Evolutionary conservation across 2,329 filamentous ascomycete species (phyloP).

Genomic region (Cladosporium sp.): DNA sequence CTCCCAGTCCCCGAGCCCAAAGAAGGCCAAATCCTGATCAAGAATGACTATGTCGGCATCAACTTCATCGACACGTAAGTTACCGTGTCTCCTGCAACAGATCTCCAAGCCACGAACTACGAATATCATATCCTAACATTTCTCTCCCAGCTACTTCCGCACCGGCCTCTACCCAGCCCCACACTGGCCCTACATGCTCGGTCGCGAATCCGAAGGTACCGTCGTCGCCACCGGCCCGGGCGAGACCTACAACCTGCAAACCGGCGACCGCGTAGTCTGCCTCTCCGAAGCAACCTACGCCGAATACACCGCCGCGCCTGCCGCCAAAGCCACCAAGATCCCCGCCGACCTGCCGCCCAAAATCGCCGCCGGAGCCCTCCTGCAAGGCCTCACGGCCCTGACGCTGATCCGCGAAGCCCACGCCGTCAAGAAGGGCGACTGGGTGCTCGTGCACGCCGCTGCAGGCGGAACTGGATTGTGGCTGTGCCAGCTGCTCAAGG

Average conservation of each 20-base stretch:
- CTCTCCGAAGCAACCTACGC: slow-evolving; percentile 60
- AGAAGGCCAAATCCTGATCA: slow-evolving; percentile 75
- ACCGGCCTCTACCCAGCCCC: slow-evolving; percentile 74
- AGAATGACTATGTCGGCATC: slow-evolving; percentile 77
- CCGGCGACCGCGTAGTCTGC: slow-evolving; percentile 73
- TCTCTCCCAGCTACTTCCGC: slow-evolving; percentile 70
- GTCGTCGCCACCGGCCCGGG: slow-evolving; percentile 64
- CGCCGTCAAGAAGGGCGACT: slow-evolving; percentile 72
- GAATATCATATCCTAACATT: neutral
- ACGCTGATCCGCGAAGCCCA: slow-evolving; percentile 76
- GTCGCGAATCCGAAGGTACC: slow-evolving; percentile 75
- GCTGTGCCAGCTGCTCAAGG: slow-evolving; percentile 72
- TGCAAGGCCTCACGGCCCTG: slow-evolving; percentile 82
- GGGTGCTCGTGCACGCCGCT: slow-evolving; percentile 81
- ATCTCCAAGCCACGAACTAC: neutral
- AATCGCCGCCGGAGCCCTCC: slow-evolving; percentile 66
- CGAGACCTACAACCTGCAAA: slow-evolving; percentile 55
- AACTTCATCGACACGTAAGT: slow-evolving; percentile 84
- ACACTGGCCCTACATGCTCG: slow-evolving; percentile 71
- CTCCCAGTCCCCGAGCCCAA: slow-evolving; percentile 68
- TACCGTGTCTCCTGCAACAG: slow-evolving; percentile 8
- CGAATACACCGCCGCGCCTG: slow-evolving; percentile 59
- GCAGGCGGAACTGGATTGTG: slow-evolving; percentile 79
- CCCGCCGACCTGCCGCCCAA: slow-evolving; percentile 64
- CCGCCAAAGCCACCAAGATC: slow-evolving; percentile 60